phyloP scores from a whole-genome alignment of 805 yeast species.

The Candida pseudoglaebosa region DNA sequence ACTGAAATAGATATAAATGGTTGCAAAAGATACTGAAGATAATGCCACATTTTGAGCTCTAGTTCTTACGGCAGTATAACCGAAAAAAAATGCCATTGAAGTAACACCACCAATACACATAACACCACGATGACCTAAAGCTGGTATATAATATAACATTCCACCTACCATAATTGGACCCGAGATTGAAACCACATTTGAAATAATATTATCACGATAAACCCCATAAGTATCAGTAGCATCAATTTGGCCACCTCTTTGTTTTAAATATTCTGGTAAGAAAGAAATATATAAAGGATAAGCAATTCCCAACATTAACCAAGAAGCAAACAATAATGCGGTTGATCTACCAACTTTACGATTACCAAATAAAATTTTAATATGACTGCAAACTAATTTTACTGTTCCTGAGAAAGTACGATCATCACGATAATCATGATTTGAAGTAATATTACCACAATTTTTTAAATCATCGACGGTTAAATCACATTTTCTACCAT shows the following conservation, averaged over 20 bases:
- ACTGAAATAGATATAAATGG: constrained; percentile 34
- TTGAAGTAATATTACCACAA: constrained; percentile 37
- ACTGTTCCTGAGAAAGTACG: constrained; percentile 17
- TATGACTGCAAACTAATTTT: constrained; percentile 27
- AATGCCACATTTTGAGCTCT: constrained; percentile 43
- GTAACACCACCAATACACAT: constrained; percentile 50
- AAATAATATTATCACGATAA: constrained; percentile 47
- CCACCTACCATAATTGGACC: constrained; percentile 54
- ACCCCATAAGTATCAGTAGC: constrained; percentile 35
- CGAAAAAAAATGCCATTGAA: constrained; percentile 56
- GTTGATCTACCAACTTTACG: constrained; percentile 40
- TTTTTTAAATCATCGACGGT: constrained; percentile 43
- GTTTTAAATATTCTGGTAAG: constrained; percentile 48
- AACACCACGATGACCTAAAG: constrained; percentile 54
- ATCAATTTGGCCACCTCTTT: constrained; percentile 46
- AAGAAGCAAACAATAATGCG: constrained; percentile 37
- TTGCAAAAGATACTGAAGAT: constrained; percentile 42
- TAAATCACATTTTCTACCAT: constrained; percentile 40
- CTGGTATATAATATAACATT: constrained; percentile 21
- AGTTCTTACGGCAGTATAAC: constrained; percentile 57
- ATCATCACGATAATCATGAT: constrained; percentile 17
- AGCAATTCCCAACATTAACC: constrained; percentile 55
- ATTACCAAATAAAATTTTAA: constrained; percentile 44
- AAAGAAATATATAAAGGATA: constrained; percentile 53
- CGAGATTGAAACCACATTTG: constrained; percentile 43